A percentile compares a stretch with the other conserved stretches of the same genome.
Conservation (phyloP, 116 monocot species). For the Dioscorea cayenensis region DNA sequence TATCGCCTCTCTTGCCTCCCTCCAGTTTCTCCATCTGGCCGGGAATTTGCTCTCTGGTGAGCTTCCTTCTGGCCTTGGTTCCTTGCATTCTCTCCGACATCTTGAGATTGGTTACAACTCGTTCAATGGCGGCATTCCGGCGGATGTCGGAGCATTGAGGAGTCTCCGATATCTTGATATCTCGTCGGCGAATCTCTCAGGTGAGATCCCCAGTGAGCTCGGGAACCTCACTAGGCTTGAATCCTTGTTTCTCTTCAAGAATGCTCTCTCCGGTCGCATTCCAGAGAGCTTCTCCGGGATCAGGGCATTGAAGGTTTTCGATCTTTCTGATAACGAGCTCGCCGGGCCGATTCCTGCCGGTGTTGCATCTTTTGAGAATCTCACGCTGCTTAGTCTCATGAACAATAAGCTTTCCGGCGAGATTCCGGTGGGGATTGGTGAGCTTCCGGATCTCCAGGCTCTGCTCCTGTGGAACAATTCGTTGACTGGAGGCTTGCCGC, state of each 20-base stretch:
- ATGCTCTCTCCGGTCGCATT: conserved; percentile 44
- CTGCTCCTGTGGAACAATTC: conserved; percentile 94
- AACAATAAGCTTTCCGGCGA: conserved; percentile 67
- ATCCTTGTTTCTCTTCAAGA: conserved; percentile 72
- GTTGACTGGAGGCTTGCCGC: conserved; percentile 60
- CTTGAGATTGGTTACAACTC: conserved; percentile 78
- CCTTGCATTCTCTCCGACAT: conserved; percentile 37
- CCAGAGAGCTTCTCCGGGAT: conserved; percentile 36
- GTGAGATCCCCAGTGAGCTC: conserved; percentile 35
- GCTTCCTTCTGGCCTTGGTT: conserved; percentile 42
- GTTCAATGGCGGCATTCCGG: conserved; percentile 43
- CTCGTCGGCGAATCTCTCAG: conserved; percentile 62
- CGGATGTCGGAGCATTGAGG: conserved; percentile 30
- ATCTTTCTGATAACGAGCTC: conserved; percentile 74
- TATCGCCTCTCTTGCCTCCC: conserved; percentile 18
- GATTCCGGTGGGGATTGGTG: conserved; percentile 54
- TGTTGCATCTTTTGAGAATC: conserved; percentile 28
- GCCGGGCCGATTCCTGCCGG: conserved; percentile 46
- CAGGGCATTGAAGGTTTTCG: conserved; percentile 38
- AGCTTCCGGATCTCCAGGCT: conserved; percentile 43
- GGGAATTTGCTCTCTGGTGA: conserved; percentile 62
- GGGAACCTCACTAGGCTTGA: conserved; percentile 47
- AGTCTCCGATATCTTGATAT: conserved; percentile 61
- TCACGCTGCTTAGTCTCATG: conserved; percentile 78
- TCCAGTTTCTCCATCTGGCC: conserved; percentile 61